Evolutionary conservation across 441 rosid genomes (phyloP), one percentile per base, ranked within the genome.

Genomic region (Populus trichocarpa): DNA sequence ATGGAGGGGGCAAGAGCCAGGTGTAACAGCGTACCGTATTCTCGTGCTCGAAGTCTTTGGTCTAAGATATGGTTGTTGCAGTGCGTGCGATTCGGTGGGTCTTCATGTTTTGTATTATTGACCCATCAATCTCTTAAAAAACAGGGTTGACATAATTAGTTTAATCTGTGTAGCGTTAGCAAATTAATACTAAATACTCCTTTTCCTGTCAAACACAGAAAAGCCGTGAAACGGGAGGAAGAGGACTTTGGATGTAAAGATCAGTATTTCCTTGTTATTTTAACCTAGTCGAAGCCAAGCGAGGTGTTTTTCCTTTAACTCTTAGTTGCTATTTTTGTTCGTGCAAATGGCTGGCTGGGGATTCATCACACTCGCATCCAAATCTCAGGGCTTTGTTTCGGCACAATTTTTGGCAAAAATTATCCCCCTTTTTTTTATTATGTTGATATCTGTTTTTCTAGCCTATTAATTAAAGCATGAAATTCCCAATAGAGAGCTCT

Each of bases 21-120:
- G n/a, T 68, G 76, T 70, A 69, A 35, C 32, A 30, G 74, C 72
- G 78, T 42, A 25, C 25, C 72, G 50, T 50, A 13, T 74, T 32
- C 33, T 65, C 30, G 32, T 57, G 64, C 67, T 81, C 38, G 73
- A 69, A 79, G 81, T 80, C 59, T 38, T 68, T 40, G 81, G 82
- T 77, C 30, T 33, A 79, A 81, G 88, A 77, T 80, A 80, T 83
- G 90, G 90, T 85, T 5, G 90, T 80, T 81, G 77, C 40, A 77
- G n/a, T n/a, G n/a, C n/a, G 67, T 65, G 70, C 76, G 86, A 86
- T 85, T 76, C 78, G 85, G 89, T 30, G 32, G 72, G 33, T 23
- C 32, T 30, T 30, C 32, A 30, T 30, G 32, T 30, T 30, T 30
- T 30, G 32, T 30, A 30, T 30, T 30, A 30, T 30, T 30, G 32